Evolutionary conservation across 257 asterid species (phyloP), one percentile per base, ranked within the genome.

Genomic region (Leonotis leonurus): DNA sequence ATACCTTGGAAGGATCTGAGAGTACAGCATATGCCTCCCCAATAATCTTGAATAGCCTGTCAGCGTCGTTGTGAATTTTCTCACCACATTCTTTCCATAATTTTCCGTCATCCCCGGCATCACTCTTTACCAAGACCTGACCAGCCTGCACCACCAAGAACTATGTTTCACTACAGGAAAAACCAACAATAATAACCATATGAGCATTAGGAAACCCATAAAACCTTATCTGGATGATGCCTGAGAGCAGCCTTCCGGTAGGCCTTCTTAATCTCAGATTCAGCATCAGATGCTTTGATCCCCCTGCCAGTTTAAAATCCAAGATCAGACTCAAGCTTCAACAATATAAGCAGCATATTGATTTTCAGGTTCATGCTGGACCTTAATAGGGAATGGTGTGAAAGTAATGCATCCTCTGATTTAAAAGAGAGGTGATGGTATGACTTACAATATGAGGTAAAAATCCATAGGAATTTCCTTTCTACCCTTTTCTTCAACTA

Each of bases 181-280:
- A 8, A 32, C 21, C 26, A 57, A 20, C 36, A 41, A 51, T 37
- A 24, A 56, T 46, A 49, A 70, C 39, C 39, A 29, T 14, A 29
- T 5, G 62, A 59, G 52, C 8, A 6, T 8, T 41, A 68, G 56
- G 69, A 50, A 68, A 8, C 29, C 44, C 36, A 21, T 20, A 44
- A 65, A 14, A 93, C 99, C 97, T 93, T 93, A 83, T 93, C 97
- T 5, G 99, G 99, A 67, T 93, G 99, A 74, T 89, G 95, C 70
- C 75, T 85, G 59, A 93, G 91, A 72, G 99, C 99, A 64, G 99
- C 99, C 85, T 83, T 93, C 60, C 93, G 65, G 69, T 93, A 93
- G 18, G 97, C 97, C 76, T 87, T 93, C 86, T 87, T 93, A 68
- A 89, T 83, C 60, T 93, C 99, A 27, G 95, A 70, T 76, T 82